phyloP scores from a whole-genome alignment of 164 flowering plant species.

The Cinnamomum micranthum region DNA sequence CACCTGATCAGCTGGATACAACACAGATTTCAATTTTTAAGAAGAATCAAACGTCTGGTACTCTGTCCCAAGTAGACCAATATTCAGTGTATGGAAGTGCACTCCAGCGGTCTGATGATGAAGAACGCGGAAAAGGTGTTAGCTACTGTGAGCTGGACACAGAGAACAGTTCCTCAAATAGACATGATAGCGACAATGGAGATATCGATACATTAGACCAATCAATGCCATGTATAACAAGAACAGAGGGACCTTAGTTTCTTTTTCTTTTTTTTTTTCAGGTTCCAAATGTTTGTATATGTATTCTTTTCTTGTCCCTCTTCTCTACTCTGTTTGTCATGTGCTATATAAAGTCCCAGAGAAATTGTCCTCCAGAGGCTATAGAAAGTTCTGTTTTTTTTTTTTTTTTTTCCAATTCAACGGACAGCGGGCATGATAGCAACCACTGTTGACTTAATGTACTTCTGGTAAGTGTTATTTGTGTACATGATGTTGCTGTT shows the following conservation, averaged over 20 bases:
- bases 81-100: constrained; percentile 7
- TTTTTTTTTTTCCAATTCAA: no score
- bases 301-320: background rate
- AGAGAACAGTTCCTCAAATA: constrained; percentile 10
- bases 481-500: no score
- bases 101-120: constrained; percentile 18
- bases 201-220: constrained; percentile 7
- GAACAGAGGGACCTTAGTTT: constrained; percentile 11
- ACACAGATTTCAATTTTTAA: background rate
- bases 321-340: background rate
- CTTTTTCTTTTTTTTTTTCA: no score
- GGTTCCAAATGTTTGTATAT: background rate
- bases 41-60: constrained; percentile 3
- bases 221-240: constrained; percentile 12
- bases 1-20: constrained; percentile 16
- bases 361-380: no score
- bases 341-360: no score
- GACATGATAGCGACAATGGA: constrained; percentile 10
- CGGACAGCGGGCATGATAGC: no score
- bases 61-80: constrained; percentile 11
- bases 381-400: no score
- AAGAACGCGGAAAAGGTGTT: constrained; percentile 34
- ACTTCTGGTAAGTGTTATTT: no score
- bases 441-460: no score
- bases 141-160: constrained; percentile 42